Evolutionary conservation across 176 grass and related monocot genomes (phyloP), one percentile per base, ranked within the genome.

Genomic region (Triticum urartu): DNA sequence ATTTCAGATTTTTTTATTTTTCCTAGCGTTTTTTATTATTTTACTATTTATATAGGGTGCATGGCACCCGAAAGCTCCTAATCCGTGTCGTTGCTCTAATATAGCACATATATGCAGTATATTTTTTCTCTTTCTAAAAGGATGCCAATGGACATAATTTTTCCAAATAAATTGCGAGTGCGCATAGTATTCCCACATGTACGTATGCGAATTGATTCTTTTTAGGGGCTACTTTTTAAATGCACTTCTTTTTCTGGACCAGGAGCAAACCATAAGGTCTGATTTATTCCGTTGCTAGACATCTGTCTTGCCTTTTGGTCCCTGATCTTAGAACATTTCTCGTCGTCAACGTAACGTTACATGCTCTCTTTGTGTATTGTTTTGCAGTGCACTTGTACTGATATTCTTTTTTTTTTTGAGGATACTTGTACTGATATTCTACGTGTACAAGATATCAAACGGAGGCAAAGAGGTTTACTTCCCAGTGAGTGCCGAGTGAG

Each of bases 401-500:
- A 65, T 85, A 50, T 95, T 98, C 71, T 98, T 26, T 26, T 26
- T 26, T 26, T 26, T 26, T 26, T 26, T 26, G 26, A 26, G 1
- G 26, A 26, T 26, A 64, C 42, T 98, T 45, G 92, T 95, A 77
- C 87, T 85, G n/a, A 65, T 85, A 50, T 95, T 98, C 66, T 98
- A 95, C 75, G 48, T 93, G n/a, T 98, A 93, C 85, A 98, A 93
- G 89, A 87, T 95, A 56, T 82, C 86, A 70, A 89, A 79, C 1
- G 87, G 89, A 34, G 87, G 89, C 6, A 93, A 95, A 79, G 83
- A 88, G 72, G 77, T 90, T 39, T 85, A 88, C 63, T 35, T 87
- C 24, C 86, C 67, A 18, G 69, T 85, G 39, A 93, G 72, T 50
- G 48, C 72, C 1, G 80, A 86, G 33, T 93, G 87, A 95, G 26